Conservation (phyloP, 2,329 filamentous ascomycete genomes). For the Fusarium continuum region DNA sequence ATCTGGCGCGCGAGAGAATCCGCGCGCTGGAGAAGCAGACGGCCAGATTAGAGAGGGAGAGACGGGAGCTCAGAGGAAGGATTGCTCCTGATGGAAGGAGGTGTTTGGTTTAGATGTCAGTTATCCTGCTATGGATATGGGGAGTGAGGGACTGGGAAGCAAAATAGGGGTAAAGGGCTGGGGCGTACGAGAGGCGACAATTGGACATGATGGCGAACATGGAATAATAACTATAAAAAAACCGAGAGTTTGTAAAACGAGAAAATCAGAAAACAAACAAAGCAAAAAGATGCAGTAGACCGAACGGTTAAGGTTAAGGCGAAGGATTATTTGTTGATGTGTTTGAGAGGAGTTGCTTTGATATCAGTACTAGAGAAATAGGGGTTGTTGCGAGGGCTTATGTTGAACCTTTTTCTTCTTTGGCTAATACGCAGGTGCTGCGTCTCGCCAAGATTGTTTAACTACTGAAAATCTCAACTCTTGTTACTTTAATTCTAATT, state of each 20-base stretch:
- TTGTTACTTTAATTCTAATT: background rate
- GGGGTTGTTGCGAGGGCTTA: background rate
- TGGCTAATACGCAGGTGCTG: background rate
- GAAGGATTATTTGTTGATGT: conserved; percentile 9
- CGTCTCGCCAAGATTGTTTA: background rate
- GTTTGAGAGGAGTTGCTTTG: conserved; percentile 18
- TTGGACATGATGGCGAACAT: conserved; percentile 22
- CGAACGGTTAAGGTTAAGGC: background rate
- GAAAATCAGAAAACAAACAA: background rate
- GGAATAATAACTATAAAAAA: conserved; percentile 18
- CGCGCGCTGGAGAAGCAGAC: conserved; percentile 52
- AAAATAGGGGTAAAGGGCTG: conserved; percentile 11
- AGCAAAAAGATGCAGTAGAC: background rate
- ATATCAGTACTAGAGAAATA: conserved; percentile 9
- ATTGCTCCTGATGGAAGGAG: conserved; percentile 27
- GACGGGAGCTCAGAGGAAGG: conserved; percentile 44
- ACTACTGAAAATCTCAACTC: background rate
- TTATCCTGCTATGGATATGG: conserved; percentile 4
- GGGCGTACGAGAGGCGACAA: conserved; percentile 17
- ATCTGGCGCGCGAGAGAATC: conserved; percentile 56
- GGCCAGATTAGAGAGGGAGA: conserved; percentile 49
- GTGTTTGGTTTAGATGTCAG: conserved; percentile 8
- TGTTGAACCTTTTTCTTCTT: background rate
- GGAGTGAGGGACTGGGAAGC: background rate
- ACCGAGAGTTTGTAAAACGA: background rate